Conservation (phyloP, 306 rosid species). For the Leucaena leucocephala region DNA sequence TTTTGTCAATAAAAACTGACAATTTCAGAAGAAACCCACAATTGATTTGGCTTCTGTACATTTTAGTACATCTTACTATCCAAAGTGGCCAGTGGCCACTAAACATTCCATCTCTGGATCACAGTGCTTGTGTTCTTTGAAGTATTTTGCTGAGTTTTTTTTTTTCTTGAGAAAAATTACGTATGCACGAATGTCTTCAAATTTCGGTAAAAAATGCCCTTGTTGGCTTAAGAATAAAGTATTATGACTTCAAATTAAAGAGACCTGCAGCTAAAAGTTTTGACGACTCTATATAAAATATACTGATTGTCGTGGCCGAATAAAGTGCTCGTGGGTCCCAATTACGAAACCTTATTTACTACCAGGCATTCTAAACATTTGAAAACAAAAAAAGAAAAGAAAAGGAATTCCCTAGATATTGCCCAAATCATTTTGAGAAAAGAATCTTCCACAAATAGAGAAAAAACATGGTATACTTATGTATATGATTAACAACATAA, state of each 20-base stretch:
- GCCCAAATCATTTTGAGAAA: neutral
- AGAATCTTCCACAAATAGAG: neutral
- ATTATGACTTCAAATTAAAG: constrained; percentile 7
- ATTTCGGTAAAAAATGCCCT: neutral
- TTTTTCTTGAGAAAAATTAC: neutral
- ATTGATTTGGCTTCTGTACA: neutral
- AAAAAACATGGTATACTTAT: neutral
- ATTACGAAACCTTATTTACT: neutral
- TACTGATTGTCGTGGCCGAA: constrained; percentile 17
- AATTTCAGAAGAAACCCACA: neutral
- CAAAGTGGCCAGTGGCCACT: neutral
- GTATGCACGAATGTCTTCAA: neutral
- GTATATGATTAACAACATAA: neutral
- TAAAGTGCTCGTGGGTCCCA: constrained; percentile 33
- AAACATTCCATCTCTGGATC: neutral
- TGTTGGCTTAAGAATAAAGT: neutral
- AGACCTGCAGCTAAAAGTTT: neutral
- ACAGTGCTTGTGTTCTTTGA: neutral
- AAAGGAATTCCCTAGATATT: neutral
- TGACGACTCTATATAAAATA: neutral
- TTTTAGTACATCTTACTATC: neutral
- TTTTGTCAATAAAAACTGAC: neutral
- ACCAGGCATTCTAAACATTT: neutral
- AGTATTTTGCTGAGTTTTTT: neutral
- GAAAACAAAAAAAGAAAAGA: neutral